Conservation (phyloP, 1,284 basidiomycete species). For the Amylostereum chailletii region DNA sequence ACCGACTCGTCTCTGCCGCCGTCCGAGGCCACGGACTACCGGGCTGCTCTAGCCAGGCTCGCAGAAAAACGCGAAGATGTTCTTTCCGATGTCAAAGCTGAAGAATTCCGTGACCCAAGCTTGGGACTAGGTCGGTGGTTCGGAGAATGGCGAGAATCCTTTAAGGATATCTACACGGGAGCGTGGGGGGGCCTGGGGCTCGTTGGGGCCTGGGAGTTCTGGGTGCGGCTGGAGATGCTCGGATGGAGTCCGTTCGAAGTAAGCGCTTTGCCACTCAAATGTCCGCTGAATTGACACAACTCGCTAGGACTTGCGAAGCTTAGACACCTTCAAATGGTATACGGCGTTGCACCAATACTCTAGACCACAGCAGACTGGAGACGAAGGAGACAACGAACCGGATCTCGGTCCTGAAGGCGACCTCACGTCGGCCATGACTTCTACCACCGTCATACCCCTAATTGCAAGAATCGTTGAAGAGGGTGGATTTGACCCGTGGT, state of each 20-base stretch:
- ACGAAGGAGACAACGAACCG: constrained; percentile 36
- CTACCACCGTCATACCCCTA: constrained; percentile 74
- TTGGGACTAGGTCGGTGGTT: constrained; percentile 68
- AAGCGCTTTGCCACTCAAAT: constrained; percentile 16
- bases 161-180: constrained; percentile 75
- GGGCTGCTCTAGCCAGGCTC: constrained; percentile 52
- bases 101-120: constrained; percentile 80
- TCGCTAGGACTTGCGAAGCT: constrained; percentile 41
- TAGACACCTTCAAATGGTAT: constrained; percentile 86
- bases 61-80: constrained; percentile 42
- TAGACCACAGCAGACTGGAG: constrained; percentile 31
- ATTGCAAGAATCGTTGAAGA: constrained; percentile 62
- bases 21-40: constrained; percentile 65
- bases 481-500: constrained; percentile 80
- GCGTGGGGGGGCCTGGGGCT: constrained; percentile 89
- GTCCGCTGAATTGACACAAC: constrained; percentile 10
- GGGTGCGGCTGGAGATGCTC: constrained; percentile 79
- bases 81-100: constrained; percentile 79
- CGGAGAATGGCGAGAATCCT: constrained; percentile 70
- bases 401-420: constrained; percentile 79
- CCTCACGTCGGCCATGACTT: constrained; percentile 82
- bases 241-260: constrained; percentile 87
- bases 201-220: constrained; percentile 94
- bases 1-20: constrained; percentile 71
- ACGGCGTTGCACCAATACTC: constrained; percentile 72